Evolutionary conservation across 805 yeast species (phyloP), one percentile per base, ranked within the genome.

Genomic region (Brettanomyces bruxellensis): DNA sequence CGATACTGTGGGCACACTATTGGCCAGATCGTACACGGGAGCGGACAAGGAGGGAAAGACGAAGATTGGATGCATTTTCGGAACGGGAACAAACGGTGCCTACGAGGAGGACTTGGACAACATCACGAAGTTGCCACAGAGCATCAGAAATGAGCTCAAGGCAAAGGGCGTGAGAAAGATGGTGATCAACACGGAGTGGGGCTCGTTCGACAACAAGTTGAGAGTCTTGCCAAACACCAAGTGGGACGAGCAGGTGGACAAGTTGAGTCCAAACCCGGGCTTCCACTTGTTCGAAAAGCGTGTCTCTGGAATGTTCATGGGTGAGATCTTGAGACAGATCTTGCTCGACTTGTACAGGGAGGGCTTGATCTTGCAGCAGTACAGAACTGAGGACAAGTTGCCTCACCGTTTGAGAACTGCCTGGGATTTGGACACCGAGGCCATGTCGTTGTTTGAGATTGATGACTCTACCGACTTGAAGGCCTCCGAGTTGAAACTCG

Each of bases 31-130:
- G 25, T 91, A 91, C 67, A 71, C 86, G 4, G 73, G 79, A 36
- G 64, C 73, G 22, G 75, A 81, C 50, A 75, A 82, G 44, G 80
- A 79, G 49, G 79, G 93, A 42, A 81, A 79, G 47, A 86, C 97
- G 8, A 75, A 85, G 7, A 72, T 90, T 53, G 98, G 99, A 43
- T 81, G 90, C 51, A 91, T 91, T 52, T 87, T 90, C 59, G 99
- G 99, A 54, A 93, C 99, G 2, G 99, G 99, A 61, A 91, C 98
- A 28, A 91, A 91, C 65, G 97, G 97, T 51, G 96, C 96, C 13
- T 91, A 93, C 66, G 73, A 78, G 61, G 99, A 91, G 66, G 73
- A 78, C 47, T 63, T 89, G 45, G 81, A 77, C 38, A 76, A 81
- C 46, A 86, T 93, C 55, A 76, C 76, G 46, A 91, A 93, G 66